Evolutionary conservation across 2,329 filamentous ascomycete species (phyloP).

Genomic region (Aureobasidium uvarum): DNA sequence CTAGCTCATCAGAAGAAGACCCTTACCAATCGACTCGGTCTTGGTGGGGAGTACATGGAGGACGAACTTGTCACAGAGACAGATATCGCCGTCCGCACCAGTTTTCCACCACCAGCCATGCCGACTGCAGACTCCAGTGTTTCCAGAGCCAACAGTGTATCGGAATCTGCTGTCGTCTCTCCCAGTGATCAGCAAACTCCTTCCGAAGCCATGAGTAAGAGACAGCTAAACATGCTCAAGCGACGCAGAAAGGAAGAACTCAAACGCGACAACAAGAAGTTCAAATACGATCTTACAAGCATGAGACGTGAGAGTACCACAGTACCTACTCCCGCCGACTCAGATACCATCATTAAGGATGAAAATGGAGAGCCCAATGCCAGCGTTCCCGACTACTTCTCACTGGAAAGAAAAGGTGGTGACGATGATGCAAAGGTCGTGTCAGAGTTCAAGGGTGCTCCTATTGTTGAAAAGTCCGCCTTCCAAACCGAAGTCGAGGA

Average conservation of each 20-base stretch:
- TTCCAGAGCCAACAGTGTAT: constrained; percentile 47
- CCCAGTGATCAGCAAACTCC: constrained; percentile 53
- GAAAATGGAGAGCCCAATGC: constrained; percentile 55
- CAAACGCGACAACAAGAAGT: constrained; percentile 82
- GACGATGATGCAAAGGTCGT: constrained; percentile 93
- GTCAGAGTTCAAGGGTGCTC: constrained; percentile 87
- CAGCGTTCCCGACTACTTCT: constrained; percentile 73
- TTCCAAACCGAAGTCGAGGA: constrained; percentile 74
- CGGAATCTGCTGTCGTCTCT: constrained; percentile 38
- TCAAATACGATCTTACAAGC: constrained; percentile 69
- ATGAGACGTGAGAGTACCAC: constrained; percentile 60
- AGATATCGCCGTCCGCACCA: constrained; percentile 54
- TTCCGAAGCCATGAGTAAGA: constrained; percentile 76
- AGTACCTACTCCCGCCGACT: constrained; percentile 52
- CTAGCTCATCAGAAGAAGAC: constrained; percentile 89
- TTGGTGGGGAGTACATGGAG: constrained; percentile 79
- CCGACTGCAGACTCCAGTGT: constrained; percentile 30
- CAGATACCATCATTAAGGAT: constrained; percentile 55
- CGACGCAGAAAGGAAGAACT: constrained; percentile 89
- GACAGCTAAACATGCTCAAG: constrained; percentile 92
- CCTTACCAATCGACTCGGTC: constrained; percentile 73
- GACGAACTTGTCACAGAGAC: constrained; percentile 73
- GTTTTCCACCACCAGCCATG: constrained; percentile 48
- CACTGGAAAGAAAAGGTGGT: constrained; percentile 72
- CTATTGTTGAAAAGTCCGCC: constrained; percentile 78